These are phyloP conservation scores for Fusarium sambucinum DNA, from an alignment of 2,329 filamentous ascomycete species.

Conservation along the genomic window DNA sequence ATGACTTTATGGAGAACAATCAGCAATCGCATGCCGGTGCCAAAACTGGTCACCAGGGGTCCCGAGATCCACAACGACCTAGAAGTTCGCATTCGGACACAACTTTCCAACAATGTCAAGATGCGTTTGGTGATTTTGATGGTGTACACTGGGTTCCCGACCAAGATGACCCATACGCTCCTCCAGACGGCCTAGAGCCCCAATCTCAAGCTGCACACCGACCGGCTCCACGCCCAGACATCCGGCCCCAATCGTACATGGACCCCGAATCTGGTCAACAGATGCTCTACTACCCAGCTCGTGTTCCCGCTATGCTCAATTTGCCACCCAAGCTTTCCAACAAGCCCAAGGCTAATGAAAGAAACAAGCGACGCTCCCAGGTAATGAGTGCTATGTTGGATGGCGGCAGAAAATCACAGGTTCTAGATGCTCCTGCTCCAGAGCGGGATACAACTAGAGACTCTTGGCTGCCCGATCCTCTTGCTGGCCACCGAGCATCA, in stretches of 20 bases:
- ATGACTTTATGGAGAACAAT: constrained; percentile 35
- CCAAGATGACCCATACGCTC: constrained; percentile 47
- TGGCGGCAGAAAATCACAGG: constrained; percentile 43
- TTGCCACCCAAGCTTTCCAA: constrained; percentile 88
- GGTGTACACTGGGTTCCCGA: constrained; percentile 79
- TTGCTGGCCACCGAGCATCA: constrained; percentile 55
- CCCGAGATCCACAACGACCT: constrained; percentile 45
- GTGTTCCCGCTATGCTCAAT: constrained; percentile 93
- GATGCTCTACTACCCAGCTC: constrained; percentile 96
- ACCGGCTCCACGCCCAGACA: constrained; percentile 42
- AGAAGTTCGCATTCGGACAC: constrained; percentile 66
- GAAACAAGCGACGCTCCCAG: constrained; percentile 79
- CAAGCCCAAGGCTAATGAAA: constrained; percentile 71
- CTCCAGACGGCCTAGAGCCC: constrained; percentile 31
- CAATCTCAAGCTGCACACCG: constrained; percentile 44
- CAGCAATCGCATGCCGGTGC: constrained; percentile 22
- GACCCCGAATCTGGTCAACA: constrained; percentile 75
- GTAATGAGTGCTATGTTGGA: constrained; percentile 72
- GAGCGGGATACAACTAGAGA: constrained; percentile 42
- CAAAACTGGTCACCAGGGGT: constrained; percentile 34
- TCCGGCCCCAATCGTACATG: constrained; percentile 68
- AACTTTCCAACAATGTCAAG: constrained; percentile 74
- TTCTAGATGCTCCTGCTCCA: constrained; percentile 21
- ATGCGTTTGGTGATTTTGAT: constrained; percentile 84
- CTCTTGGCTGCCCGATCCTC: constrained; percentile 62